These are phyloP conservation scores for Exidia glandulosa DNA, from an alignment of 768 basidiomycete genomes.

Conservation along the genomic window DNA sequence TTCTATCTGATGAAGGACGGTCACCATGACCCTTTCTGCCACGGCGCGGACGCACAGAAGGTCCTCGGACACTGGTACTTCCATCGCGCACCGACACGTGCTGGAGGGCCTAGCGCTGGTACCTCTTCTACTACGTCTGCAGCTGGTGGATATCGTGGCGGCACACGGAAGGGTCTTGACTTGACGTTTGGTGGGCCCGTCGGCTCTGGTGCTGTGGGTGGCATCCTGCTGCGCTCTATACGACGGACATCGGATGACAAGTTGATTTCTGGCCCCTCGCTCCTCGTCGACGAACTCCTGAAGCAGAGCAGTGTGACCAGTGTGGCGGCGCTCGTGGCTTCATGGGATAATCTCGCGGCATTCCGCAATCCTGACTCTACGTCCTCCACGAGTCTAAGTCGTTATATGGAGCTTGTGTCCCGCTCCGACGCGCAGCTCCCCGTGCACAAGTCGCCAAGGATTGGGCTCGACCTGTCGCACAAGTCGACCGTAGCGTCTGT, in stretches of 20 bases:
- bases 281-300: constrained; percentile 66
- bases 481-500: constrained; percentile 34
- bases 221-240: constrained; percentile 56
- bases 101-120: constrained; percentile 22
- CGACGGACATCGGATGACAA: constrained; percentile 39
- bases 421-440: constrained; percentile 22
- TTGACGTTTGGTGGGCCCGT: constrained; percentile 45
- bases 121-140: too few relatives aligned
- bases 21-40: constrained; percentile 72
- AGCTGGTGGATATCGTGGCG: constrained; percentile 49
- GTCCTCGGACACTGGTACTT: constrained; percentile 59
- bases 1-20: constrained; percentile 54
- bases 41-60: constrained; percentile 57
- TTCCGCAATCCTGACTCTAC: not conserved
- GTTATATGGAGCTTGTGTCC: not conserved
- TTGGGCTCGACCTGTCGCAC: constrained; percentile 71
- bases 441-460: constrained; percentile 44
- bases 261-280: constrained; percentile 63
- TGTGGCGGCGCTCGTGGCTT: constrained; percentile 43
- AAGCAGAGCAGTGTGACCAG: constrained; percentile 32
- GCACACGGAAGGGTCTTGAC: constrained; percentile 70
- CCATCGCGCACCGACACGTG: constrained; percentile 45
- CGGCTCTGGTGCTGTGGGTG: constrained; percentile 36
- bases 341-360: not conserved
- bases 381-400: too few relatives aligned